Evolutionary conservation across 805 yeast genomes (phyloP).

Genomic region (Lachancea cidri): DNA sequence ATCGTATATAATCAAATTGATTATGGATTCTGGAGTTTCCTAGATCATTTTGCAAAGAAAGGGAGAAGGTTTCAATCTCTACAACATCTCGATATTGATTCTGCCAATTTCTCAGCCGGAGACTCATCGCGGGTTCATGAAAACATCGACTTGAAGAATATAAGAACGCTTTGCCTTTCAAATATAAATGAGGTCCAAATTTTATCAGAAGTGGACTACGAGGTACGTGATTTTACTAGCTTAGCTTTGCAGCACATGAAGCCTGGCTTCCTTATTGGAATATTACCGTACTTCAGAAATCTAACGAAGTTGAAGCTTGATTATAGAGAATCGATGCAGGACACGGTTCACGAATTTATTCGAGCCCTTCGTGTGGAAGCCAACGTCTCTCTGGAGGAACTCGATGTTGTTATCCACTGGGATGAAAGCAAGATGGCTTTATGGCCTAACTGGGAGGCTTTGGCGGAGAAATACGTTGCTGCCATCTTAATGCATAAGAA

Average conservation of each 20-base stretch:
- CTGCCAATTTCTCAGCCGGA: conserved; percentile 5
- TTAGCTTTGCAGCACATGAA: conserved; percentile 10
- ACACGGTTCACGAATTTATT: conserved; percentile 38
- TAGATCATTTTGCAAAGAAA: conserved; percentile 2
- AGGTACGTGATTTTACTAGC: conserved; percentile 10
- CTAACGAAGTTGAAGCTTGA: conserved; percentile 35
- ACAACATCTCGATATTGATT: conserved; percentile 5
- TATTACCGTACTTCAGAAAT: conserved; percentile 26
- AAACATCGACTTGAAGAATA: conserved; percentile 2
- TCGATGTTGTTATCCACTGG: conserved; percentile 40
- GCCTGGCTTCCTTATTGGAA: conserved; percentile 24
- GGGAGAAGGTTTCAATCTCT: conserved; percentile 2
- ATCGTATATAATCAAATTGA: conserved; percentile 5
- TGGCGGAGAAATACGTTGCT: conserved; percentile 15
- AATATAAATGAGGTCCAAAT: conserved; percentile 36
- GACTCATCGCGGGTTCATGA: conserved; percentile 4
- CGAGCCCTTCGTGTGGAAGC: conserved; percentile 12
- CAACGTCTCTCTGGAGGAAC: conserved; percentile 23
- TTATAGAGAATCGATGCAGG: conserved; percentile 38
- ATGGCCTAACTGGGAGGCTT: conserved; percentile 17
- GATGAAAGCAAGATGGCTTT: conserved; percentile 33
- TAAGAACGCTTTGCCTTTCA: conserved; percentile 31
- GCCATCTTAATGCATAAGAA: conserved; percentile 17
- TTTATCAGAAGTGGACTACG: conserved; percentile 14
- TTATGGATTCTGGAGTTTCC: conserved; percentile 9